Evolutionary conservation across 257 asterid genomes (phyloP).

Genomic region (Solanum stenotomum): DNA sequence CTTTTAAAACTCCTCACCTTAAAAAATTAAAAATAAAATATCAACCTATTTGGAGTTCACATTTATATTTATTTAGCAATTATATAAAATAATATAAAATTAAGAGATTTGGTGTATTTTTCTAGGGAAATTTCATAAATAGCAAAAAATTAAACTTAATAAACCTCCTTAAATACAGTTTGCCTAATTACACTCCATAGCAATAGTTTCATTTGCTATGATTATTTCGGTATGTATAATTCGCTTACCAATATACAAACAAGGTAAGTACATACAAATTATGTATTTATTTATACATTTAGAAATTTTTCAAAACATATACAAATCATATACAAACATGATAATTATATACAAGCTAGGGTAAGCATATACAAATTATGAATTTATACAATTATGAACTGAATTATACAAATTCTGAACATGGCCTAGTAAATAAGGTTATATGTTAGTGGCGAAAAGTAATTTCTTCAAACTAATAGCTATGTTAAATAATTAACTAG

Average conservation of each 20-base stretch:
- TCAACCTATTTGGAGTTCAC: neutral
- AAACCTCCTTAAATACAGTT: neutral
- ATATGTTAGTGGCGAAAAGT: neutral
- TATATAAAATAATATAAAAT: neutral
- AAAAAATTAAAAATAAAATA: neutral
- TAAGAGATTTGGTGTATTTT: neutral
- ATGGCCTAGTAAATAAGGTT: neutral
- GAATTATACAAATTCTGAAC: too few species aligned
- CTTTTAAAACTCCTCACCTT: neutral
- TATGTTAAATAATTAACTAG: too few species aligned
- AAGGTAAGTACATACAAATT: too few species aligned
- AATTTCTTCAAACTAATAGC: too few species aligned
- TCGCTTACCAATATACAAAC: too few species aligned
- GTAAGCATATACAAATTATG: too few species aligned
- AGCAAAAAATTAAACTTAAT: neutral
- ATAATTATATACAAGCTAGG: neutral
- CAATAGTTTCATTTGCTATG: too few species aligned
- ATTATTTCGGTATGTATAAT: neutral
- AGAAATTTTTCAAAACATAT: accelerated
- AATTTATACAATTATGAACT: neutral
- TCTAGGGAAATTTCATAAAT: neutral
- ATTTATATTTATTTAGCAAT: neutral
- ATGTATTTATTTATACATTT: too few species aligned
- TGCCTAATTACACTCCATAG: neutral
- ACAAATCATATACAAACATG: neutral